Base-by-base conservation (phyloP, 495 filamentous ascomycete genomes). In the Terfezia boudieri region DNA sequence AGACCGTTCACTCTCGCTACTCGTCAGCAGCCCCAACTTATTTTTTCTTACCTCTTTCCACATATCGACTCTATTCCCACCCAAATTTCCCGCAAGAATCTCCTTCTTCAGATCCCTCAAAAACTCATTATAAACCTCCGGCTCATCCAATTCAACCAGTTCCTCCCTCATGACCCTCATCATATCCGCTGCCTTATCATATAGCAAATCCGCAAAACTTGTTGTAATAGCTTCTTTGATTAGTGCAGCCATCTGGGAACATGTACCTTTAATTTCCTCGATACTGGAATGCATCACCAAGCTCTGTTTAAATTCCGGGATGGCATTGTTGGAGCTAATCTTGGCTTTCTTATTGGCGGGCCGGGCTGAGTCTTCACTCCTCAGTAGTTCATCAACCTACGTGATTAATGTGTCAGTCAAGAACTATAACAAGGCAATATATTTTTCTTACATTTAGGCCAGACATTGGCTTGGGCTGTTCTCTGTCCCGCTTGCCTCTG, bases 301-400 rank as follows among this genome's bases (percentile, higher is more conserved):
- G 71, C 77, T 75, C 67, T 89, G 85, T 61, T 86, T 92, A 75
- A 95, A 96, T 53, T 88, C 82, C 0, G 92, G 87, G 49, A 99
- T 83, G 5, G 86, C 78, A 60, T 99, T 96, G 23, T 79, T 71
- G 0, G 76, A 60, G 3, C 81, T 81, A 53, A 99, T 87, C 55
- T 76, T 81, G 41, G 69, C 61, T 9, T 70, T 74, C 58, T 79
- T 79, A 37, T 59, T 54, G 26, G 26, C 26, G 35, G 20, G 37
- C 53, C 46, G 22, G 14, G 1, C 35, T 26, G 53, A 12, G 20
- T 17, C 49, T 4, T 55, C 17, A 22, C 55, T 36, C 9, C 23
- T 43, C 51, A 65, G 62, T 36, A 64, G 59, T 9, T 57, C 55
- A 35, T 65, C 63, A 10, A 65, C 51, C 50, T 57, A 20, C 17